Percentiles rank a stretch among this genome's conserved stretches.
Conservation (phyloP, 2,329 filamentous ascomycete genomes). For the Chaetomiaceae sp. region DNA sequence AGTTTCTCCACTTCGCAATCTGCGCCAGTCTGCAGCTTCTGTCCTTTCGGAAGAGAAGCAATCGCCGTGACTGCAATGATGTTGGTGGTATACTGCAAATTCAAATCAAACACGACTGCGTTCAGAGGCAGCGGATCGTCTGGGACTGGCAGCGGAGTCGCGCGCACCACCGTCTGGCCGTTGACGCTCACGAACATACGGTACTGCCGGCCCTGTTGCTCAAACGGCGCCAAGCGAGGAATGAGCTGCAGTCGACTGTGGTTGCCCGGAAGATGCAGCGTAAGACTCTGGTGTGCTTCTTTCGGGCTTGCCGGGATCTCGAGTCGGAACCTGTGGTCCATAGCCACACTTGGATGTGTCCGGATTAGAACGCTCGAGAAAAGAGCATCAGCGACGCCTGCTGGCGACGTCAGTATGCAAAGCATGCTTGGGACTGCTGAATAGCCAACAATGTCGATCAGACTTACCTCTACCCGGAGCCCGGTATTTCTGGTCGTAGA, state of each 20-base stretch:
- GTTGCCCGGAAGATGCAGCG: constrained; percentile 62
- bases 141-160: constrained; percentile 44
- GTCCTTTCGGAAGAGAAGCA: constrained; percentile 60
- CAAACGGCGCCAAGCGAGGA: constrained; percentile 60
- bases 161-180: constrained; percentile 53
- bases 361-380: constrained; percentile 62
- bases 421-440: not conserved
- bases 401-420: constrained; percentile 23
- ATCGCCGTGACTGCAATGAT: constrained; percentile 74
- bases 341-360: constrained; percentile 63
- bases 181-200: constrained; percentile 73
- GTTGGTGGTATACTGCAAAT: constrained; percentile 68
- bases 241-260: constrained; percentile 69
- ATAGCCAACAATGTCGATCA: not conserved
- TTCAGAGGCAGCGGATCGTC: constrained; percentile 51
- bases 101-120: constrained; percentile 70
- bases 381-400: constrained; percentile 57
- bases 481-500: constrained; percentile 35
- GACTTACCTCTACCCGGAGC: constrained; percentile 41
- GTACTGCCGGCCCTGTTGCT: constrained; percentile 61
- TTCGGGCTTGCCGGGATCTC: constrained; percentile 61
- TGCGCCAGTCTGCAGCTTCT: constrained; percentile 53
- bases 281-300: constrained; percentile 66
- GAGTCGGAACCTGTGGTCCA: constrained; percentile 58
- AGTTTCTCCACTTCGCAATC: constrained; percentile 75